Conservation (phyloP, 129 eudicot species). For the Escallonia herrerae region DNA sequence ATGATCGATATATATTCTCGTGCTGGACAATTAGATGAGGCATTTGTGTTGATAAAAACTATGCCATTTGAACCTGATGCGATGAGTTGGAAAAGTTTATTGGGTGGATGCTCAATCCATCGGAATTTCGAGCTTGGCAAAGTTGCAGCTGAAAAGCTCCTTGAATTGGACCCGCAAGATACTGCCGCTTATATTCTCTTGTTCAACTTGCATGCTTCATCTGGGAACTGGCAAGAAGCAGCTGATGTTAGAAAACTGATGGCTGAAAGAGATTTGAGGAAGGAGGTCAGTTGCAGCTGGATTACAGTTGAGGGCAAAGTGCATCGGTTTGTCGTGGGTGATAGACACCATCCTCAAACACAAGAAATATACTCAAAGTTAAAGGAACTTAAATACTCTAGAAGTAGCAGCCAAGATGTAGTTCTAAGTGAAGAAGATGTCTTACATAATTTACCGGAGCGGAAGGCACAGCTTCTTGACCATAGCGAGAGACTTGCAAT, state of each 20-base stretch:
- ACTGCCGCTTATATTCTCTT: conserved; percentile 17
- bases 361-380: conserved; percentile 25
- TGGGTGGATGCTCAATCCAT: conserved; percentile 30
- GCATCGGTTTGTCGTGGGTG: conserved; percentile 25
- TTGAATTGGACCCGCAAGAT: conserved; percentile 23
- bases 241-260: conserved; percentile 17
- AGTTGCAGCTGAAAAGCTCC: conserved; percentile 30
- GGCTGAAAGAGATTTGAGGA: conserved; percentile 22
- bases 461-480: conserved; percentile 23
- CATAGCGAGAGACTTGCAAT: conserved; percentile 40
- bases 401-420: background rate
- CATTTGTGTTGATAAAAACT: conserved; percentile 9
- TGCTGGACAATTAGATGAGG: conserved; percentile 21
- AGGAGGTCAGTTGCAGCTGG: conserved; percentile 30
- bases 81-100: conserved; percentile 25
- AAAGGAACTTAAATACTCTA: conserved; percentile 9
- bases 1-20: conserved; percentile 30
- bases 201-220: conserved; percentile 17
- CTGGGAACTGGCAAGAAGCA: conserved; percentile 25
- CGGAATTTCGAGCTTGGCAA: conserved; percentile 28
- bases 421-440: conserved; percentile 14
- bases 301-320: conserved; percentile 16
- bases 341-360: conserved; percentile 19
- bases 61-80: conserved; percentile 28
- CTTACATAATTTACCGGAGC: background rate